Evolutionary conservation across 352 stramenopile species (phyloP), one percentile per base, ranked within the genome.

Genomic region (Stramenopiles sp.): DNA sequence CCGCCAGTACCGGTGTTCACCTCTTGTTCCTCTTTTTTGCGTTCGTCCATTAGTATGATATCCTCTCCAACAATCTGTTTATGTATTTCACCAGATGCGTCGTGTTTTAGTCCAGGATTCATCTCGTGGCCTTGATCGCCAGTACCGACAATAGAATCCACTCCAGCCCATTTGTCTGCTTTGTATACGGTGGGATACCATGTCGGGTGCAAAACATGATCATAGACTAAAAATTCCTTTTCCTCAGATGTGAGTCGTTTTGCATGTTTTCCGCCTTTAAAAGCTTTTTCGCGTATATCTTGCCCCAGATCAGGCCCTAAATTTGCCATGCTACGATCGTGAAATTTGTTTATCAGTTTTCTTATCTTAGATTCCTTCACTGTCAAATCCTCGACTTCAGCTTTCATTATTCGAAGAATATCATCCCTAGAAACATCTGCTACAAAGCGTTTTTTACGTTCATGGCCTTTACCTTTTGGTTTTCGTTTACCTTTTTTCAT

Each of bases 1-100:
- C 55, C 8, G 85, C 88, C 75, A 87, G 87, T 4, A 92, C 84
- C 29, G 88, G 82, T 22, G 91, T 87, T 27, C 85, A 90, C 0
- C 86, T 80, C 14, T 92, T 81, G 76, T 91, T 91, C 80, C 88
- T 91, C 7, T 91, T 82, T 31, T 92, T 88, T n/a, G 92, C 88
- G 7, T 93, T 89, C 0, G 87, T 85, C 22, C 86, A 90, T 78
- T 91, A 86, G 22, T 0, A 71, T 71, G 22, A 25, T 81, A 39
- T 14, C 44, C 7, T 80, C n/a, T 25, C 22, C 67, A 76, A 82
- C n/a, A 0, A 0, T 0, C 14, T 22, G 30, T 67, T 75, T 22
- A 81, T 81, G 7, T 25, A 81, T 31, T 75, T 78, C 67, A 14
- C 29, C n/a, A 31, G 7, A n/a, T 27, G 44, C 80, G 25, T 4